A percentile compares a stretch with the other conserved stretches of the same genome.
Evolutionary conservation across 2,329 filamentous ascomycete species (phyloP).

Genomic region (Metarhizium rileyi): DNA sequence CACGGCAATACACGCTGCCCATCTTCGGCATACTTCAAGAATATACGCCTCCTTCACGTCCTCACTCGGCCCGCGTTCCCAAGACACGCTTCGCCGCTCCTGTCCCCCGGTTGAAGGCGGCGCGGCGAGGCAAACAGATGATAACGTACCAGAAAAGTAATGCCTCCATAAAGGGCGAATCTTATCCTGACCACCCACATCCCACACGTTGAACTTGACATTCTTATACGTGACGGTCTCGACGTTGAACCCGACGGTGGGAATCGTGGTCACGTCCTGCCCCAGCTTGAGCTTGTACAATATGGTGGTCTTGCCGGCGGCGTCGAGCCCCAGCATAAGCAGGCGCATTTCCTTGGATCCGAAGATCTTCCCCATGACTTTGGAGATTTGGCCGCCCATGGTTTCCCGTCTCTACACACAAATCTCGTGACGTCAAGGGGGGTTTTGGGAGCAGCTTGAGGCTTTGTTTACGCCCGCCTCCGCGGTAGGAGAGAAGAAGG

Average conservation of each 20-base stretch:
- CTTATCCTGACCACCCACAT: slow-evolving; percentile 98
- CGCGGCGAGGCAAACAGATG: background rate
- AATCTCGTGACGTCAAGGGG: background rate
- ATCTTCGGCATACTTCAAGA: too few species aligned
- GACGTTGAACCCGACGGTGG: slow-evolving; percentile 98
- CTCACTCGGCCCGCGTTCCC: too few species aligned
- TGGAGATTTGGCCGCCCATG: slow-evolving; percentile 91
- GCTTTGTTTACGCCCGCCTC: too few species aligned
- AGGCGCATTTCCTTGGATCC: slow-evolving; percentile 98
- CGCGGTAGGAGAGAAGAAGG: too few species aligned
- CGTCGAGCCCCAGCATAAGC: slow-evolving; percentile 95
- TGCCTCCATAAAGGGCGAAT: slow-evolving; percentile 95
- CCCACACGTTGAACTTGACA: slow-evolving; percentile 99
- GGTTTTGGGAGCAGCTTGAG: too few species aligned
- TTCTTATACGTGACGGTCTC: slow-evolving; percentile 99
- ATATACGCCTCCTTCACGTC: too few species aligned
- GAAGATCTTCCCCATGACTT: slow-evolving; percentile 98
- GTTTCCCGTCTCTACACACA: slow-evolving; percentile 26
- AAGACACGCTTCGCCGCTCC: too few species aligned
- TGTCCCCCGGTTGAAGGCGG: background rate
- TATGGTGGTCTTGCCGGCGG: slow-evolving; percentile 97
- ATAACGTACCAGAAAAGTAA: slow-evolving; percentile 69
- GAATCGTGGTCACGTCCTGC: slow-evolving; percentile 96
- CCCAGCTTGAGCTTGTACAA: slow-evolving; percentile 98
- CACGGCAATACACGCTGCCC: too few species aligned